phyloP scores from a whole-genome alignment of 1,284 basidiomycete species.

The Ceratobasidium sp. region DNA sequence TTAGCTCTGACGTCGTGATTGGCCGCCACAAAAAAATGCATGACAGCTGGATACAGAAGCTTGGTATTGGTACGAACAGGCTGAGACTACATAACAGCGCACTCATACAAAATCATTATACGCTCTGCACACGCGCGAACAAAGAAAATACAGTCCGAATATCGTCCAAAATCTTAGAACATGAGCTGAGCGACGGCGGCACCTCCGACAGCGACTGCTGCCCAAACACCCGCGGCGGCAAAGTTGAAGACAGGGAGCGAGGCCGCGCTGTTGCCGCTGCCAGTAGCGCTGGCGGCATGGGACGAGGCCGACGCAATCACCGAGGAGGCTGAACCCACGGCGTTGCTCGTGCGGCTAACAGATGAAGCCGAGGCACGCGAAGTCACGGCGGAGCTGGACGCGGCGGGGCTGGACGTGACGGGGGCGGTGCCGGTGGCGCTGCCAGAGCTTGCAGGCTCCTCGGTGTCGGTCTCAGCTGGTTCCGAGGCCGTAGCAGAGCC shows the following conservation, averaged over 20 bases:
- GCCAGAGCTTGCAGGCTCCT: background rate
- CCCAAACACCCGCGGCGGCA: slow-evolving; percentile 13
- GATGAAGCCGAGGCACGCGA: background rate
- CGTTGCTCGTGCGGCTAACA: background rate
- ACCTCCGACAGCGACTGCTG: slow-evolving; percentile 3
- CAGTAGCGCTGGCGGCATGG: background rate
- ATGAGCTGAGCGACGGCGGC: slow-evolving; percentile 3
- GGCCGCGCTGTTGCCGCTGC: background rate
- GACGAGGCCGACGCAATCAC: background rate
- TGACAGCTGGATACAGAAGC: no score
- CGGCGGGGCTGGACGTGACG: background rate
- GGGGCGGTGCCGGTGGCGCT: slow-evolving; percentile 3
- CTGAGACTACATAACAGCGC: no score
- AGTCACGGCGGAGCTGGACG: background rate
- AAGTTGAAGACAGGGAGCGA: slow-evolving; percentile 7
- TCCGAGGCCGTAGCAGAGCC: slow-evolving; percentile 7
- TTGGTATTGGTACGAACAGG: no score
- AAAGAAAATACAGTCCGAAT: background rate
- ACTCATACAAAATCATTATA: no score
- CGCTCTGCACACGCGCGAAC: no score
- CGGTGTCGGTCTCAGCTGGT: no score
- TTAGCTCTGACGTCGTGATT: no score
- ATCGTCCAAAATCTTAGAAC: background rate
- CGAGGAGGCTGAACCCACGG: background rate
- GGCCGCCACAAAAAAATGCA: no score